These are phyloP conservation scores for Rhododendron henanense DNA, from an alignment of 148 eudicot genomes.

Conservation along the genomic window DNA sequence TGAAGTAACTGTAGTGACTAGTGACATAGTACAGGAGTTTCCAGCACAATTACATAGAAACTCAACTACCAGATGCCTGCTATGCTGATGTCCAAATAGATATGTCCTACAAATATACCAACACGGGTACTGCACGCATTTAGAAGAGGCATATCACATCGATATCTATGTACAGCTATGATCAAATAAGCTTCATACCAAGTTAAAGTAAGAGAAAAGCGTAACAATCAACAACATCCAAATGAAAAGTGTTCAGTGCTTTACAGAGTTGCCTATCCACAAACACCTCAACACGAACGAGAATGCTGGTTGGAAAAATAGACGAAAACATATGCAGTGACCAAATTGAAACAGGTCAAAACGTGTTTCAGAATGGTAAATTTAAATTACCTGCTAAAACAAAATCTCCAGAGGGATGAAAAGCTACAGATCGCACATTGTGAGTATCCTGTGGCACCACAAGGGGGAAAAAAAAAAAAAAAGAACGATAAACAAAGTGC, in stretches of 20 bases:
- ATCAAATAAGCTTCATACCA: neutral
- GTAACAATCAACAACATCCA: neutral
- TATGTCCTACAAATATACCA: neutral
- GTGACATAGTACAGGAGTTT: neutral
- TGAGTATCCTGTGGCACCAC: constrained; percentile 68
- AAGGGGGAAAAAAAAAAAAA: neutral
- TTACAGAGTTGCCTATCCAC: neutral
- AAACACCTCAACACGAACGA: neutral
- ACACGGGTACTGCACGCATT: neutral
- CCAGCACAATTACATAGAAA: neutral
- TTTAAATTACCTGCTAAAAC: constrained; percentile 69
- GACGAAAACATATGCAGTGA: neutral
- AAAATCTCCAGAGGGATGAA: constrained; percentile 88
- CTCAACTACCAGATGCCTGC: neutral
- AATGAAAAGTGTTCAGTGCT: neutral
- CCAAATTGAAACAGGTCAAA: neutral
- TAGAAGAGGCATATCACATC: neutral
- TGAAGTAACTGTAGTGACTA: neutral
- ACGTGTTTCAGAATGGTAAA: neutral
- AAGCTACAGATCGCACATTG: constrained; percentile 80
- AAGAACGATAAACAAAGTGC: neutral
- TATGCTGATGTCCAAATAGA: neutral
- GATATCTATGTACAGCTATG: neutral
- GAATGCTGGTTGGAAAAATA: neutral
- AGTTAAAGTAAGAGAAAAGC: neutral